phyloP scores from a whole-genome alignment of 2,329 filamentous ascomycete species.

The Alternaria triticimaculans region DNA sequence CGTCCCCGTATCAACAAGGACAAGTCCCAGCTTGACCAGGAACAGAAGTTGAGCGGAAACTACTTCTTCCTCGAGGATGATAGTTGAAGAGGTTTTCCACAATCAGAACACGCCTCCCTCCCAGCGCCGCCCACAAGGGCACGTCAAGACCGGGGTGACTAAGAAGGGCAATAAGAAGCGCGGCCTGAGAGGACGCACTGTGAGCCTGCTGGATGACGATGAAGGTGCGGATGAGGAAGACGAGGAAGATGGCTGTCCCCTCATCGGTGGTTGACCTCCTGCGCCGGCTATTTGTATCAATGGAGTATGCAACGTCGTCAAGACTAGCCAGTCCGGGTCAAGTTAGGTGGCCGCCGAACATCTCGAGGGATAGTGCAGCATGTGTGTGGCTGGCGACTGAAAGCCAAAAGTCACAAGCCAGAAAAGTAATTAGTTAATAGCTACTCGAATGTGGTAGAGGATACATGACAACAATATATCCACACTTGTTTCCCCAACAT shows the following conservation, averaged over 20 bases:
- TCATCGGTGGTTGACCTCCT: conserved; percentile 70
- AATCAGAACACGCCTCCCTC: conserved; percentile 50
- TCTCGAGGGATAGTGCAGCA: not conserved
- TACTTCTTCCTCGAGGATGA: conserved; percentile 98
- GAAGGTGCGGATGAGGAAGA: conserved; percentile 66
- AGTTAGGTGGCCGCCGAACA: conserved; percentile 61
- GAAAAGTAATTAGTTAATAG: not conserved
- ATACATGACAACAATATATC: not conserved
- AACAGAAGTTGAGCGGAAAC: conserved; percentile 93
- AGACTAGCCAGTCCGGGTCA: conserved; percentile 50
- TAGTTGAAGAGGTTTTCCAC: conserved; percentile 70
- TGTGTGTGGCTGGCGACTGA: not conserved
- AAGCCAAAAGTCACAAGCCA: not conserved
- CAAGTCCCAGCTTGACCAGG: conserved; percentile 94
- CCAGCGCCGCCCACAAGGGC: conserved; percentile 49
- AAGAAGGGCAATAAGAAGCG: conserved; percentile 48
- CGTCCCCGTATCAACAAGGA: conserved; percentile 98
- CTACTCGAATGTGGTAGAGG: not conserved
- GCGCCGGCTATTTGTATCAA: conserved; percentile 40
- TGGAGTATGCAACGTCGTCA: not conserved
- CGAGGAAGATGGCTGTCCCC: conserved; percentile 65
- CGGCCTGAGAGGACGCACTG: conserved; percentile 34
- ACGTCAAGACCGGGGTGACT: conserved; percentile 49
- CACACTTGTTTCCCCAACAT: not conserved
- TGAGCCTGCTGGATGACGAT: conserved; percentile 59